A percentile compares a stretch with the other conserved stretches of the same genome.
These are phyloP conservation scores for Agrocybe pediades DNA, from an alignment of 768 basidiomycete genomes.

Conservation along the genomic window DNA sequence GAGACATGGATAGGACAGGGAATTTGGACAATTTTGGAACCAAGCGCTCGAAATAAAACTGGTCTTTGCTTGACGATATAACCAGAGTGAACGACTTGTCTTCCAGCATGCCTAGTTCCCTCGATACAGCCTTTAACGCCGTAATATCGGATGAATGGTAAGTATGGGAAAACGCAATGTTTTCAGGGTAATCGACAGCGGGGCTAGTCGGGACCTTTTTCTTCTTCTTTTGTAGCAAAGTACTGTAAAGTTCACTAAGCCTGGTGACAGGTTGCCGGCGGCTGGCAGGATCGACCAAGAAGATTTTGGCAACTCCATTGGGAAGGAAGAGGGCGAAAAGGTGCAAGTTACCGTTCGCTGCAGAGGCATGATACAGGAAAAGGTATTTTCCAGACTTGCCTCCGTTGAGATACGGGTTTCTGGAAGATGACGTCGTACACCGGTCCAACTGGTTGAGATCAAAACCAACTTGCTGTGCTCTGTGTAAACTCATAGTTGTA, in stretches of 20 bases:
- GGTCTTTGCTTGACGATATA: slow-evolving; percentile 85
- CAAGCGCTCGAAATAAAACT: slow-evolving; percentile 76
- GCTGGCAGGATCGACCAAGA: slow-evolving; percentile 90
- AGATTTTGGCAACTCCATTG: slow-evolving; percentile 67
- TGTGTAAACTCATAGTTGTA: slow-evolving; percentile 70
- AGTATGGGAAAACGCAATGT: slow-evolving; percentile 60
- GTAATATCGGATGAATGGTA: slow-evolving; percentile 81
- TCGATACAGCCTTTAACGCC: slow-evolving; percentile 84
- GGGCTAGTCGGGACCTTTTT: slow-evolving; percentile 37
- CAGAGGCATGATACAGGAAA: slow-evolving; percentile 86
- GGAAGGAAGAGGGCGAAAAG: slow-evolving; percentile 89
- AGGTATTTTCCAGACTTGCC: slow-evolving; percentile 75
- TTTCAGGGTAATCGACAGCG: slow-evolving; percentile 65
- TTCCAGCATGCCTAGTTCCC: slow-evolving; percentile 79
- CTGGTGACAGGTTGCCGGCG: slow-evolving; percentile 80
- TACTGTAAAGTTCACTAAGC: slow-evolving; percentile 73
- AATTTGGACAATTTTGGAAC: slow-evolving; percentile 77
- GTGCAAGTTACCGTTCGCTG: slow-evolving; percentile 74
- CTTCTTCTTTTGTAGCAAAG: slow-evolving; percentile 56
- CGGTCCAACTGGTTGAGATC: slow-evolving; percentile 82
- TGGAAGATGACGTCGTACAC: slow-evolving; percentile 54
- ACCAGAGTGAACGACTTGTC: slow-evolving; percentile 75
- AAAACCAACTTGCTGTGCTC: slow-evolving; percentile 80
- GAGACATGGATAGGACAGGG: slow-evolving; percentile 87
- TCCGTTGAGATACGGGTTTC: slow-evolving; percentile 71